phyloP scores from a whole-genome alignment of 23 red algal genomes.

The Gracilaria gracilis region DNA sequence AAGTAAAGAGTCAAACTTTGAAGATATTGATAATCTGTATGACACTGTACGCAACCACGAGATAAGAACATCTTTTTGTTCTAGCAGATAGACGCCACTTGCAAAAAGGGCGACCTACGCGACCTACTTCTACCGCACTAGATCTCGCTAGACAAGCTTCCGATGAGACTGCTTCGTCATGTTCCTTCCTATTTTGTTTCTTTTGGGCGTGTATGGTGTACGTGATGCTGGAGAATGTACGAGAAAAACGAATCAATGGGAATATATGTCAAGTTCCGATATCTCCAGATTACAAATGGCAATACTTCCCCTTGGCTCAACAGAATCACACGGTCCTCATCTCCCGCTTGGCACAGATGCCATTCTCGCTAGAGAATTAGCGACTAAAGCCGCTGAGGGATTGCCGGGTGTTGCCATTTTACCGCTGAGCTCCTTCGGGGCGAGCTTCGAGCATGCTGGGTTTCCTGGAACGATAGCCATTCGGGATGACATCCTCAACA shows the following conservation, averaged over 20 bases:
- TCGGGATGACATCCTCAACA: slow-evolving; percentile 37
- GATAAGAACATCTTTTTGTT: too few relatives aligned
- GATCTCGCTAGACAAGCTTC: too few relatives aligned
- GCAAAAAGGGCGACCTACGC: too few relatives aligned
- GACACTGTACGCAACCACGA: too few relatives aligned
- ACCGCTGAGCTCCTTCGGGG: slow-evolving; percentile 50
- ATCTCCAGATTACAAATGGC: slow-evolving; percentile 14
- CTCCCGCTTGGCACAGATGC: slow-evolving; percentile 76
- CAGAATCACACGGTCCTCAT: slow-evolving; percentile 70
- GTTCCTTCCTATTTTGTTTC: neutral
- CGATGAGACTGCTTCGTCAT: neutral
- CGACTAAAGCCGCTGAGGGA: slow-evolving; percentile 1
- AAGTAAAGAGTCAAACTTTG: too few relatives aligned
- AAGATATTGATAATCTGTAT: too few relatives aligned
- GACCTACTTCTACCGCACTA: too few relatives aligned
- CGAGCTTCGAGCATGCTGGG: slow-evolving; percentile 56
- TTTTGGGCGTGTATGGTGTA: neutral
- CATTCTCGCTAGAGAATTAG: slow-evolving; percentile 17
- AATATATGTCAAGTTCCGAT: slow-evolving; percentile 5
- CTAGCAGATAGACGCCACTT: too few relatives aligned
- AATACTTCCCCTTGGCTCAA: slow-evolving; percentile 67
- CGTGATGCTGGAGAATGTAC: neutral
- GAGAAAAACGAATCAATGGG: neutral
- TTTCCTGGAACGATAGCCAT: slow-evolving; percentile 72
- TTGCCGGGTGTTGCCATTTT: slow-evolving; percentile 13